Percentiles rank a stretch among this genome's conserved stretches.
These are phyloP conservation scores for Penicillium occitanis DNA, from an alignment of 2,329 filamentous ascomycete genomes.

Conservation along the genomic window DNA sequence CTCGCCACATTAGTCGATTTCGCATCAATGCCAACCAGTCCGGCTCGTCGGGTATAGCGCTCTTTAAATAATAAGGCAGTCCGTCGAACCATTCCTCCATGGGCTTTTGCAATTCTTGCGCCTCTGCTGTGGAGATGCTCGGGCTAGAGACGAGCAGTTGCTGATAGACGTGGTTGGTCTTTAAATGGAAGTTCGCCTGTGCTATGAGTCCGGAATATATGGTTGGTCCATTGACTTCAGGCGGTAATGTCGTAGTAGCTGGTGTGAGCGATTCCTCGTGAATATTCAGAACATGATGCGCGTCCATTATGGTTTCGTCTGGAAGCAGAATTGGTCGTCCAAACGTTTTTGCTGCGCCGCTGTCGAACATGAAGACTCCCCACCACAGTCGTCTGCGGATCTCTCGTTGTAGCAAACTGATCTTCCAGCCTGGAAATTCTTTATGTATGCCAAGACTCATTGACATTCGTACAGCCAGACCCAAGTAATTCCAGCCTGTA, in stretches of 20 bases:
- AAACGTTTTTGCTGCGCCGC: constrained; percentile 53
- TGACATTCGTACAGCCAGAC: constrained; percentile 51
- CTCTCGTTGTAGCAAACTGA: constrained; percentile 44
- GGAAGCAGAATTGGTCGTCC: constrained; percentile 50
- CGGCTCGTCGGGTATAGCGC: constrained; percentile 34
- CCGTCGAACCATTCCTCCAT: constrained; percentile 46
- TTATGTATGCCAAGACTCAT: constrained; percentile 54
- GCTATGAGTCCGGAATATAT: constrained; percentile 46
- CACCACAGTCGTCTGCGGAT: constrained; percentile 45
- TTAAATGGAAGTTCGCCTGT: constrained; percentile 45
- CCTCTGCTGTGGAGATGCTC: constrained; percentile 43
- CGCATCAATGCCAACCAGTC: constrained; percentile 42
- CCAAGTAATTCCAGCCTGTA: constrained; percentile 51
- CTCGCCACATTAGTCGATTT: constrained; percentile 44
- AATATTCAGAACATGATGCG: constrained; percentile 46
- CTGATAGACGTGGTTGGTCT: constrained; percentile 48
- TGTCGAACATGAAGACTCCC: constrained; percentile 49
- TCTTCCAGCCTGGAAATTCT: constrained; percentile 51
- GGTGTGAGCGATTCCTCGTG: constrained; percentile 44
- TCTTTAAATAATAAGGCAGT: constrained; percentile 44
- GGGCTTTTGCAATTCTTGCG: constrained; percentile 41
- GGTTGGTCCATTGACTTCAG: constrained; percentile 41
- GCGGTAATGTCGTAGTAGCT: constrained; percentile 38
- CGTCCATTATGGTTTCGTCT: constrained; percentile 46
- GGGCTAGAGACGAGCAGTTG: constrained; percentile 47